Evolutionary conservation across 192 early-diverging fungal genomes (phyloP).

Genomic region (Thamnidium elegans): DNA sequence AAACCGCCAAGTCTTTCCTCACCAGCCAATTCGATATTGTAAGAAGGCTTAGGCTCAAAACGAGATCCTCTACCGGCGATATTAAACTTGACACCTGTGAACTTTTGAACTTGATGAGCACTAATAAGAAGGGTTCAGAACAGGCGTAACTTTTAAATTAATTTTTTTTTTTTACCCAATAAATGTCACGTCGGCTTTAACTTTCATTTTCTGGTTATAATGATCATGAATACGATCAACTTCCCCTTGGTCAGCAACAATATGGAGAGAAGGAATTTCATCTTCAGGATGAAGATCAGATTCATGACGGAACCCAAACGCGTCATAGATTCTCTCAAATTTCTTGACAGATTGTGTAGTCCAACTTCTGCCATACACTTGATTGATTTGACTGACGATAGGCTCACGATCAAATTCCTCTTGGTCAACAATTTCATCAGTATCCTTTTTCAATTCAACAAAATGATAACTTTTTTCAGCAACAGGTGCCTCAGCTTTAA

Average conservation of each 20-base stretch:
- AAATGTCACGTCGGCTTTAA: constrained; percentile 18
- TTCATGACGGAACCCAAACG: neutral
- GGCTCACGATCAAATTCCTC: too few relatives aligned
- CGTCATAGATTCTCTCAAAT: too few relatives aligned
- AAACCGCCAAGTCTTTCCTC: constrained; percentile 17
- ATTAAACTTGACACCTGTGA: constrained; percentile 2
- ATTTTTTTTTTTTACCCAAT: constrained; percentile 11
- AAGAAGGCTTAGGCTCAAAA: constrained; percentile 22
- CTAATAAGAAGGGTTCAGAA: neutral
- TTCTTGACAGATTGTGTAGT: too few relatives aligned
- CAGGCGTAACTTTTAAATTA: neutral
- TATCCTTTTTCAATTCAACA: too few relatives aligned
- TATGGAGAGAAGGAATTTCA: constrained; percentile 25
- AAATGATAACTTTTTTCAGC: too few relatives aligned
- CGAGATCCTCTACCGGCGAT: constrained; percentile 27
- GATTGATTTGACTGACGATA: too few relatives aligned
- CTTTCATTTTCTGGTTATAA: constrained; percentile 10
- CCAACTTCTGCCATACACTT: too few relatives aligned
- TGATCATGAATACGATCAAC: constrained; percentile 15
- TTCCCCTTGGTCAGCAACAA: constrained; percentile 4
- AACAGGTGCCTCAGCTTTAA: too few relatives aligned
- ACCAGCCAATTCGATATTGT: constrained; percentile 24
- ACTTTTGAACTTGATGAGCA: constrained; percentile 1
- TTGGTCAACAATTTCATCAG: too few relatives aligned
- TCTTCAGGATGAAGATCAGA: constrained; percentile 13